phyloP scores from a whole-genome alignment of 2,329 filamentous ascomycete genomes.

The Penicillium sp. region DNA sequence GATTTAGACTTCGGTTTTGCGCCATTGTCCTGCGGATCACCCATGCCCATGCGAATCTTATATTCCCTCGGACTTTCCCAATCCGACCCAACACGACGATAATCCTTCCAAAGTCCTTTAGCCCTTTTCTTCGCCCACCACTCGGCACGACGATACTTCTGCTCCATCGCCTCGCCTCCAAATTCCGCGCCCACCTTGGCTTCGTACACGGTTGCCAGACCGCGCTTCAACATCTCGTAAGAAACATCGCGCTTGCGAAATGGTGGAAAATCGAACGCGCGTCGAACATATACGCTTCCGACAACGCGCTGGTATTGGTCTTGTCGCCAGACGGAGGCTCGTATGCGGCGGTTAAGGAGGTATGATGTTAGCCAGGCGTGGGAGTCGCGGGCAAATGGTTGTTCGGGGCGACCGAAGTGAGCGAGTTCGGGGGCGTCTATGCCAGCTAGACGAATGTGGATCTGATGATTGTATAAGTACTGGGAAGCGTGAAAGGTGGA shows the following conservation, averaged over 20 bases:
- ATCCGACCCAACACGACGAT: constrained; percentile 51
- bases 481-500: not conserved
- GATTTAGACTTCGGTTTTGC: constrained; percentile 13
- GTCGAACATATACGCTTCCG: constrained; percentile 74
- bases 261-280: constrained; percentile 40
- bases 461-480: constrained; percentile 43
- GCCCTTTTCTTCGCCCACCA: constrained; percentile 61
- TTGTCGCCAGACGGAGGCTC: constrained; percentile 75
- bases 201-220: constrained; percentile 89
- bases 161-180: constrained; percentile 62
- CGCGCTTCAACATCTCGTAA: constrained; percentile 80
- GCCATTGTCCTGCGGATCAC: constrained; percentile 39
- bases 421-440: constrained; percentile 90
- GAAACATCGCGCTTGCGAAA: constrained; percentile 74
- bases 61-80: constrained; percentile 86
- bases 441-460: constrained; percentile 85
- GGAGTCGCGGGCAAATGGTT: constrained; percentile 80
- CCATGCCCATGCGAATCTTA: constrained; percentile 61
- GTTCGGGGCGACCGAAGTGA: constrained; percentile 85
- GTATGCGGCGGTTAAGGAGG: constrained; percentile 69
- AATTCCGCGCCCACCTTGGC: constrained; percentile 88
- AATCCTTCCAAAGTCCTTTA: constrained; percentile 70
- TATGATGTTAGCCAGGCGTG: constrained; percentile 74
- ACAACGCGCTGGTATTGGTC: constrained; percentile 95
- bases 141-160: constrained; percentile 48